Conservation (phyloP, 768 basidiomycete species). For the Suillus subaureus region DNA sequence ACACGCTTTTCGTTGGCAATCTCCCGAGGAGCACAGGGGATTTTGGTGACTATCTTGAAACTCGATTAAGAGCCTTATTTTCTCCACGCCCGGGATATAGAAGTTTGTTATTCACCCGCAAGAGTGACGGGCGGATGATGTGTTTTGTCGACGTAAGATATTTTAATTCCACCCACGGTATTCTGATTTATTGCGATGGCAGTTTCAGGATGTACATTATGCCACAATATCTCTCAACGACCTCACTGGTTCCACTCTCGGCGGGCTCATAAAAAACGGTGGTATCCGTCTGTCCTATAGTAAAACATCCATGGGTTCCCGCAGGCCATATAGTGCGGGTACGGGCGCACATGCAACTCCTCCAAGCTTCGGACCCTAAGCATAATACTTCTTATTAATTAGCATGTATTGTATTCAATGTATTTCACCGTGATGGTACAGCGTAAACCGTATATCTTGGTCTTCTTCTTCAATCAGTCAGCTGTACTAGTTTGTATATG, state of each 20-base stretch:
- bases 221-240: constrained; percentile 89
- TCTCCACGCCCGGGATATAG: constrained; percentile 79
- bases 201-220: constrained; percentile 89
- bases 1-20: constrained; percentile 96
- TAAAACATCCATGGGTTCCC: constrained; percentile 95
- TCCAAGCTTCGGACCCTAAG: not conserved
- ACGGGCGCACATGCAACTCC: constrained; percentile 22
- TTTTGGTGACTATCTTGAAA: constrained; percentile 82
- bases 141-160: constrained; percentile 91
- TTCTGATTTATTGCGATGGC: constrained; percentile 5
- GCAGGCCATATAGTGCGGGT: constrained; percentile 67
- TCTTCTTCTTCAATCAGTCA: not conserved
- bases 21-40: constrained; percentile 79
- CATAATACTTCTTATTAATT: not conserved
- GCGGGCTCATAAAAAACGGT: constrained; percentile 89
- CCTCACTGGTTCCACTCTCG: constrained; percentile 88
- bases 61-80: constrained; percentile 83
- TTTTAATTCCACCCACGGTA: not conserved
- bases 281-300: constrained; percentile 96
- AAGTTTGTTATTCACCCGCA: constrained; percentile 92
- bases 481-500: not conserved
- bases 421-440: not conserved
- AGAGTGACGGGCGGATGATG: constrained; percentile 93
- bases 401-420: not conserved
- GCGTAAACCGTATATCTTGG: not conserved